phyloP scores from a whole-genome alignment of 768 basidiomycete genomes.

The Ramaria sp. region DNA sequence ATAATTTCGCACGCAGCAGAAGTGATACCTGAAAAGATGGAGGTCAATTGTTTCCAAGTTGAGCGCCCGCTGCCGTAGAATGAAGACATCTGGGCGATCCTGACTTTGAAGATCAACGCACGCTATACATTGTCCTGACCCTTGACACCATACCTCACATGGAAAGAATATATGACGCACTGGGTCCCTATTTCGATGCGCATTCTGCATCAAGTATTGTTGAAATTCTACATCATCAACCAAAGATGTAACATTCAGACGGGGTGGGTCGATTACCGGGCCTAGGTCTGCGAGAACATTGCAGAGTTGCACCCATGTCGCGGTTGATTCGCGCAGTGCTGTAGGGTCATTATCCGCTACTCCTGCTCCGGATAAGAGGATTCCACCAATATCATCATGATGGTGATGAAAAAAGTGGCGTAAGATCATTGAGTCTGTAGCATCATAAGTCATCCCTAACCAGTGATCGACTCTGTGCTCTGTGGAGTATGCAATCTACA shows the following conservation, averaged over 20 bases:
- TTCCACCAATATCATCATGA: conserved; percentile 80
- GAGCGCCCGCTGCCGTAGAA: conserved; percentile 53
- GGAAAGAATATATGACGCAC: conserved; percentile 49
- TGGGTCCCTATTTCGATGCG: conserved; percentile 43
- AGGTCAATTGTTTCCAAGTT: conserved; percentile 74
- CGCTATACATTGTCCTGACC: conserved; percentile 18
- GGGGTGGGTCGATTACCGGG: conserved; percentile 54
- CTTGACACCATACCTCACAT: not conserved
- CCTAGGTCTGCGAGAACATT: conserved; percentile 72
- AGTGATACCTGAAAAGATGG: conserved; percentile 65
- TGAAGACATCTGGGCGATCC: conserved; percentile 40
- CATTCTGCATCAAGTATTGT: conserved; percentile 55
- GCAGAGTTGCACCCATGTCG: conserved; percentile 77
- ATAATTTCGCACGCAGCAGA: conserved; percentile 45
- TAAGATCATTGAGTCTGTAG: conserved; percentile 72
- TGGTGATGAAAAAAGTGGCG: conserved; percentile 79
- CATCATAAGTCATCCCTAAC: conserved; percentile 59
- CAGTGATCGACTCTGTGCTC: conserved; percentile 44
- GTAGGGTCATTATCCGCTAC: conserved; percentile 18
- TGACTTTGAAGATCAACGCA: conserved; percentile 13
- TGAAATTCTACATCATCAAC: conserved; percentile 51
- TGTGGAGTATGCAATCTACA: not conserved
- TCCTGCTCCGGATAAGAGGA: conserved; percentile 59
- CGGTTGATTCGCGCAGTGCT: conserved; percentile 52
- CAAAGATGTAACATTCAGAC: conserved; percentile 36